Evolutionary conservation across 2,329 filamentous ascomycete species (phyloP).

Genomic region (Achaetomium macrosporum): DNA sequence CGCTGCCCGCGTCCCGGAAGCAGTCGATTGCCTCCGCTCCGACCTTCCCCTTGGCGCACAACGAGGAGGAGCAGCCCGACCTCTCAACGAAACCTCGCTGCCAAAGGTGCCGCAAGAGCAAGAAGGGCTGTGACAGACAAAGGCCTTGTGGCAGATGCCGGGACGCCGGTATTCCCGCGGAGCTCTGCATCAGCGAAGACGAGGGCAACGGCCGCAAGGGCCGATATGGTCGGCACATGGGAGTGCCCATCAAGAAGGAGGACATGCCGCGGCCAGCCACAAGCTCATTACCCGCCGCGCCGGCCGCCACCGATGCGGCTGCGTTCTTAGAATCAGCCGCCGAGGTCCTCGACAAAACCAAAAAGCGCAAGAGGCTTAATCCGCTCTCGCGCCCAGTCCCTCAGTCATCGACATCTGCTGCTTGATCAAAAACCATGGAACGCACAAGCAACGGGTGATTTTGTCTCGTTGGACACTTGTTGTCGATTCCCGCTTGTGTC

Average conservation of each 20-base stretch:
- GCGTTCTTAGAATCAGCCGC: constrained; percentile 33
- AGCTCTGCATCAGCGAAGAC: constrained; percentile 95
- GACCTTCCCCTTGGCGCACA: constrained; percentile 46
- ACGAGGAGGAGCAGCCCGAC: constrained; percentile 88
- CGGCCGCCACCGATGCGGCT: constrained; percentile 32
- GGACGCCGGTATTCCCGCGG: constrained; percentile 87
- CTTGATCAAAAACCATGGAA: background rate
- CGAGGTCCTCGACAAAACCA: constrained; percentile 45
- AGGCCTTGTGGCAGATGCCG: constrained; percentile 92
- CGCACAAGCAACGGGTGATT: no score
- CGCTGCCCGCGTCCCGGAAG: constrained; percentile 69
- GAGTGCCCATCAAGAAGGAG: constrained; percentile 56
- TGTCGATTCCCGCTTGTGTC: no score
- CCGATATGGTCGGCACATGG: constrained; percentile 72
- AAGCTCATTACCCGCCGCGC: constrained; percentile 32
- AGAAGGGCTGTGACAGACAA: constrained; percentile 97
- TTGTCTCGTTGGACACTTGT: no score
- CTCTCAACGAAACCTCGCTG: constrained; percentile 93
- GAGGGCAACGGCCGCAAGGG: constrained; percentile 97
- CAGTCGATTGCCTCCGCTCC: constrained; percentile 60
- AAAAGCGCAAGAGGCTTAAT: constrained; percentile 52
- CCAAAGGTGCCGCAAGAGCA: constrained; percentile 97
- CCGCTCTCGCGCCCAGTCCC: no score
- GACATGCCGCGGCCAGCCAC: constrained; percentile 36
- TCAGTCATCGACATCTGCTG: background rate